These are phyloP conservation scores for Lichenothelia convexa DNA, from an alignment of 495 filamentous ascomycete species.

Conservation along the genomic window DNA sequence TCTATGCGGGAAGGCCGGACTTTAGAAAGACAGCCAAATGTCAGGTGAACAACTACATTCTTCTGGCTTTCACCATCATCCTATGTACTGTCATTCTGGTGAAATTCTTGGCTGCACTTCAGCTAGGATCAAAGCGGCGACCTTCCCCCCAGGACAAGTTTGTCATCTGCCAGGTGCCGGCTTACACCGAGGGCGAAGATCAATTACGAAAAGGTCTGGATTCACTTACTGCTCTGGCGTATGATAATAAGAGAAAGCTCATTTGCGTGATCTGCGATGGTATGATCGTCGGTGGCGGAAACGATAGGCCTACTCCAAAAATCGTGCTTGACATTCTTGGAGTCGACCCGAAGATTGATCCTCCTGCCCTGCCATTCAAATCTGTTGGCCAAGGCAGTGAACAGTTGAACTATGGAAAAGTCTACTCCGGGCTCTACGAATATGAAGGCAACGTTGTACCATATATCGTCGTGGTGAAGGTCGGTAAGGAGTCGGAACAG, in stretches of 20 bases:
- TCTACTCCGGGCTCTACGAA: conserved; percentile 96
- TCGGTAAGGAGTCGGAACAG: conserved; percentile 92
- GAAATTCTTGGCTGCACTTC: conserved; percentile 89
- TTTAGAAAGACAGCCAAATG: conserved; percentile 63
- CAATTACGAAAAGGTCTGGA: conserved; percentile 80
- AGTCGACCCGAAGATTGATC: conserved; percentile 91
- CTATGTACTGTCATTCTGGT: conserved; percentile 60
- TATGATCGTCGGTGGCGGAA: conserved; percentile 90
- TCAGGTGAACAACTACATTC: conserved; percentile 80
- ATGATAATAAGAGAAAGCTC: conserved; percentile 93
- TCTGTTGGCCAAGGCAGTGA: conserved; percentile 77
- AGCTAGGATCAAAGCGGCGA: conserved; percentile 80
- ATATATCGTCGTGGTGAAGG: conserved; percentile 88
- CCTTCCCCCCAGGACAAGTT: conserved; percentile 92
- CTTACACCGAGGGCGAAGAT: conserved; percentile 96
- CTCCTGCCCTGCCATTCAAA: conserved; percentile 80
- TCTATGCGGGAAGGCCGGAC: conserved; percentile 68
- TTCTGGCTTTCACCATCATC: conserved; percentile 69
- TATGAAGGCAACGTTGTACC: conserved; percentile 95
- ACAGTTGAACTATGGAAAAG: conserved; percentile 94
- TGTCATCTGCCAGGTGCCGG: conserved; percentile 93
- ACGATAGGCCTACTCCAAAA: conserved; percentile 91
- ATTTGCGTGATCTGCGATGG: conserved; percentile 89
- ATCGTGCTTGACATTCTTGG: conserved; percentile 95
- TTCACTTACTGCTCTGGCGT: conserved; percentile 81